Evolutionary conservation across 768 basidiomycete species (phyloP).

Genomic region (Phanerochaete carnosa): DNA sequence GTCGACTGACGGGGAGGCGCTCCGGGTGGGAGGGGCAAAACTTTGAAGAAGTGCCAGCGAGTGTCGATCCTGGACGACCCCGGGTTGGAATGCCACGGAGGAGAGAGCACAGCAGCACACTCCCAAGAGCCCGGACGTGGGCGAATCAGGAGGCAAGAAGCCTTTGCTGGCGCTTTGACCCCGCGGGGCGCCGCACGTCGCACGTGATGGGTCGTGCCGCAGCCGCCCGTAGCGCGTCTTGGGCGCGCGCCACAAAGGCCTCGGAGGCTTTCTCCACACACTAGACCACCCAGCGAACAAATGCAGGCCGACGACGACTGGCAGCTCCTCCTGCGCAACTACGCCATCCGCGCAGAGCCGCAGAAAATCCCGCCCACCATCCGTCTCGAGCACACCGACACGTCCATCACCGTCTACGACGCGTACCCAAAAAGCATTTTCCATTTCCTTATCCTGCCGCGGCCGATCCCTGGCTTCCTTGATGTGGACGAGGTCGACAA

Average conservation of each 20-base stretch:
- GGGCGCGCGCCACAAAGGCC: constrained; percentile 2
- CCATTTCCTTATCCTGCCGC: constrained; percentile 85
- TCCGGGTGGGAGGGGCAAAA: background rate
- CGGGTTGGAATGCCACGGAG: background rate
- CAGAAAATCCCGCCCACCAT: background rate
- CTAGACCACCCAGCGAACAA: background rate
- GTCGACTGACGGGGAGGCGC: background rate
- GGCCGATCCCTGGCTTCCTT: constrained; percentile 35
- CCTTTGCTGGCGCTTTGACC: background rate
- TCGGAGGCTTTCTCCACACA: background rate
- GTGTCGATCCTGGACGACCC: background rate
- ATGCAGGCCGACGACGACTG: background rate
- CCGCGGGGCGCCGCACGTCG: background rate
- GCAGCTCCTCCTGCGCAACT: background rate
- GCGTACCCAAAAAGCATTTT: constrained; percentile 80
- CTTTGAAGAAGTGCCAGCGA: background rate
- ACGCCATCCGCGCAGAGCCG: background rate
- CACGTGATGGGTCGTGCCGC: background rate
- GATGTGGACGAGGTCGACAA: constrained; percentile 41
- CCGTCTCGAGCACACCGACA: constrained; percentile 50
- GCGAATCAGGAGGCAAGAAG: no score
- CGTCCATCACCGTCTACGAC: constrained; percentile 68
- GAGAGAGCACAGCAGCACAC: background rate
- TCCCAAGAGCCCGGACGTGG: background rate
- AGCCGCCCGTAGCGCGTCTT: background rate